Base-by-base conservation (phyloP, 768 basidiomycete species). In the Lenzites betulinus region DNA sequence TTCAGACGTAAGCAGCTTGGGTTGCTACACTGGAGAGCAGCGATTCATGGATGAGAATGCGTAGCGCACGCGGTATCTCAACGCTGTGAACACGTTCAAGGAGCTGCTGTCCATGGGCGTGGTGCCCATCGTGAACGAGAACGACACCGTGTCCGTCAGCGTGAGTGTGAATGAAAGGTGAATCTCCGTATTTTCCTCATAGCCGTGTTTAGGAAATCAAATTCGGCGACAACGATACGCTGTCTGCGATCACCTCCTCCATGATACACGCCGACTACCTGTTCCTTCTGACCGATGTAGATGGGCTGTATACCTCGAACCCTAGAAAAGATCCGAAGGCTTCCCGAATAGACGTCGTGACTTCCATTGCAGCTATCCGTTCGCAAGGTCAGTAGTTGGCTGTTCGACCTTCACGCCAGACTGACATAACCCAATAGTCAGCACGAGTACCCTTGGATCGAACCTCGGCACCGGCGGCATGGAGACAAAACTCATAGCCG, bases 181-280 rank as follows among this genome's bases (percentile, higher is more conserved):
- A 2, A 12, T 33, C 30, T 42, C 47, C 16, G 42, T 3, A 16
- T 36, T 7, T 8, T 13, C 23, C 30, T 33, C 30, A 33, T 33
- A 5, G 6, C 30, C 11, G 11, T 46, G 7, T 46, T 3, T 35
- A 95, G 93, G 97, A 99, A 89, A 98, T 99, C 63, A 96, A 95
- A 91, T 99, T 99, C 66, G 97, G 97, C 49, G 97, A 98, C 77
- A 98, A 98, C 73, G 97, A 99, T 72, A 98, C 96, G 0, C 79
- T 99, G 18, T 98, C 96, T 41, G 97, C 97, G 20, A 95, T 99
- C 60, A 95, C 97, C 0, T 89, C 95, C 3, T 92, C 93, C 7
- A 98, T 99, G 92, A 89, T 98, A 25, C 93, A 96, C 64, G 97
- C 97, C 18, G 96, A 98, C 73, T 99, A 95, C 72, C 85, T 98